phyloP scores from a whole-genome alignment of 2,329 filamentous ascomycete species.

The Trichoderma pleuroti region DNA sequence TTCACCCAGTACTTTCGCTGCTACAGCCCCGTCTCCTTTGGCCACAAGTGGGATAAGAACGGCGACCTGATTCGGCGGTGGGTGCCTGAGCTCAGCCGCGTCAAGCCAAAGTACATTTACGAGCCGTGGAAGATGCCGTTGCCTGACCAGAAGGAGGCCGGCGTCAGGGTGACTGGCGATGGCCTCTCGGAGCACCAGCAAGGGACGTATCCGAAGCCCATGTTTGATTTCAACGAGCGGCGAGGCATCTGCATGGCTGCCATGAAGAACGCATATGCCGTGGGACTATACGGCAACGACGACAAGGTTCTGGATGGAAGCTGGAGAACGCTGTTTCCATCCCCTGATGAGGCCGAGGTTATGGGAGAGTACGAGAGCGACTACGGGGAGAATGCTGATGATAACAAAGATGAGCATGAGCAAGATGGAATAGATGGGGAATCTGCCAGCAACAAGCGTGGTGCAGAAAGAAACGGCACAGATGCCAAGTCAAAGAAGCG shows the following conservation, averaged over 20 bases:
- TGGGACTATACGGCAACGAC: slow-evolving; percentile 63
- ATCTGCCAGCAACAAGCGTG: slow-evolving; percentile 25
- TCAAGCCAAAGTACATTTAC: slow-evolving; percentile 69
- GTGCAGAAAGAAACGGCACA: slow-evolving; percentile 19
- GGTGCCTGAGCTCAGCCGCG: slow-evolving; percentile 61
- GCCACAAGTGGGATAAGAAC: slow-evolving; percentile 70
- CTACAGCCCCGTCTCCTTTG: slow-evolving; percentile 68
- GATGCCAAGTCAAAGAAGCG: slow-evolving; percentile 27
- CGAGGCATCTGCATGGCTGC: slow-evolving; percentile 60
- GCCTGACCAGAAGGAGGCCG: slow-evolving; percentile 64
- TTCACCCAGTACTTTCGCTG: slow-evolving; percentile 68
- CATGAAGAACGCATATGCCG: slow-evolving; percentile 67
- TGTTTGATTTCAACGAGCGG: slow-evolving; percentile 69
- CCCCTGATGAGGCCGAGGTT: slow-evolving; percentile 30
- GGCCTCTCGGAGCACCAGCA: slow-evolving; percentile 41
- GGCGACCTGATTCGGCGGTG: slow-evolving; percentile 62
- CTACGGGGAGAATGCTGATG: slow-evolving; percentile 34
- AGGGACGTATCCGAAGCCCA: slow-evolving; percentile 66
- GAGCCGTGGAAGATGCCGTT: slow-evolving; percentile 74
- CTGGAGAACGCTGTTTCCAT: slow-evolving; percentile 47
- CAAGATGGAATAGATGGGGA: slow-evolving; percentile 21
- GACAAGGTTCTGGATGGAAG: slow-evolving; percentile 58
- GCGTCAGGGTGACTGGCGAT: slow-evolving; percentile 58
- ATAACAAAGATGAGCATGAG: slow-evolving; percentile 26
- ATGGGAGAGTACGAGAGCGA: slow-evolving; percentile 36